phyloP scores from a whole-genome alignment of 2,329 filamentous ascomycete species.

The Zymoseptoria tritici region DNA sequence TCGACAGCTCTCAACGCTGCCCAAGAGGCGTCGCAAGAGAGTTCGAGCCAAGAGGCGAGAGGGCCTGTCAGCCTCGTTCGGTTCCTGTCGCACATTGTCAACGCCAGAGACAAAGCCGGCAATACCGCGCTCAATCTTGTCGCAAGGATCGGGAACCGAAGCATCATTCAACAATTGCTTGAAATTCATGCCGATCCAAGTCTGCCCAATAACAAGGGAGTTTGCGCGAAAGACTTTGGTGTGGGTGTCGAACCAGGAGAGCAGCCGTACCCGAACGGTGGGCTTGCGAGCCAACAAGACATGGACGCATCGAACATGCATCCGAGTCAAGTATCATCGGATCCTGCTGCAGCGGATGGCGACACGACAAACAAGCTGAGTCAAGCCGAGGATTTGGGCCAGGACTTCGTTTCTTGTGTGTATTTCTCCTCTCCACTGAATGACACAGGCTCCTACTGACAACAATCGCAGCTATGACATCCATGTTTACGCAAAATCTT shows the following conservation, averaged over 20 bases:
- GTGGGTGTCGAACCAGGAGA: conserved; percentile 62
- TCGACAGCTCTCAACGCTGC: conserved; percentile 14
- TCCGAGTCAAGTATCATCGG: not conserved
- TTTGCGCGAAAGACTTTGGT: conserved; percentile 89
- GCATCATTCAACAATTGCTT: conserved; percentile 91
- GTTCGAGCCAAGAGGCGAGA: conserved; percentile 10
- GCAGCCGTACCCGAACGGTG: conserved; percentile 17
- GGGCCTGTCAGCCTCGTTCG: conserved; percentile 78
- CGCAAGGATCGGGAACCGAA: conserved; percentile 83
- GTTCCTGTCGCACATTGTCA: conserved; percentile 96
- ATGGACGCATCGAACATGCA: not conserved
- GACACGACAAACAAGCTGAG: conserved; percentile 32
- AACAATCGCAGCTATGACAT: conserved; percentile 60
- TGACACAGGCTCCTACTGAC: conserved; percentile 10
- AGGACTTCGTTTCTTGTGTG: conserved; percentile 73
- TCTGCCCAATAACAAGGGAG: conserved; percentile 81
- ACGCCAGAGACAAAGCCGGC: conserved; percentile 85
- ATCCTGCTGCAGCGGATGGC: conserved; percentile 15
- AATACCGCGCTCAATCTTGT: conserved; percentile 94
- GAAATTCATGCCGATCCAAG: conserved; percentile 93
- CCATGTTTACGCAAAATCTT: conserved; percentile 71
- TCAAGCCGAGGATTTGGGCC: conserved; percentile 63
- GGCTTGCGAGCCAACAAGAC: conserved; percentile 19
- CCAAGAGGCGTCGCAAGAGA: conserved; percentile 42
- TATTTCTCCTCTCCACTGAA: conserved; percentile 20